Evolutionary conservation across 257 asterid genomes (phyloP), one percentile per base, ranked within the genome.

Genomic region (Vinca minor): DNA sequence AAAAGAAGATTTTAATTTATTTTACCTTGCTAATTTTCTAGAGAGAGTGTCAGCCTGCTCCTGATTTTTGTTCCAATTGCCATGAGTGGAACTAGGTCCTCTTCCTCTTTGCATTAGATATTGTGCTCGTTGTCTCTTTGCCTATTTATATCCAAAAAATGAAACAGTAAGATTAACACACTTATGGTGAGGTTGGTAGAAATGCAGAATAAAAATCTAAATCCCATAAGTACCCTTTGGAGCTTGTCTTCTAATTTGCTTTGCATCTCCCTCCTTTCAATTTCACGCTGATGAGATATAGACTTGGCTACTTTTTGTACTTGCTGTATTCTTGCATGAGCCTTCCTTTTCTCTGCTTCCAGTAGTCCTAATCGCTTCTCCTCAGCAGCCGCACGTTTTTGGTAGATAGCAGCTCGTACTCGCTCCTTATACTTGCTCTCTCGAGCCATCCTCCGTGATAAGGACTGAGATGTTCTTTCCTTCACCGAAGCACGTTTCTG

Each of bases 311-410:
- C 91, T 66, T 78, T 87, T 62, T 75, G 94, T 39, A 79, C 95
- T 83, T 87, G 94, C 64, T 85, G 73, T 63, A 81, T 83, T 74
- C 87, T 81, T 67, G 89, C 96, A 66, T 73, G 82, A n/a, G 91
- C 97, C 64, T 81, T 82, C 70, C 74, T 85, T 80, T 83, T 93
- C 84, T 93, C 99, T 5, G 89, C 97, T 71, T 93, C 97, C 70
- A 93, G 81, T 72, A 93, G 78, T 63, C 88, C 87, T 63, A 82
- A 59, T 39, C 97, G 79, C 68, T 87, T 93, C 70, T 76, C 85
- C 83, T 93, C 97, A 42, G 97, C 99, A 70, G 84, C 92, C 8
- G 92, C 88, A 63, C 99, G 95, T 75, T 93, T 93, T 72, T 93
- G 99, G 76, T 50, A 64, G 55, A 89, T 87, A 52, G 96, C 87